Conservation (phyloP, 345 rosid genomes). For the Corchorus capsularis region DNA sequence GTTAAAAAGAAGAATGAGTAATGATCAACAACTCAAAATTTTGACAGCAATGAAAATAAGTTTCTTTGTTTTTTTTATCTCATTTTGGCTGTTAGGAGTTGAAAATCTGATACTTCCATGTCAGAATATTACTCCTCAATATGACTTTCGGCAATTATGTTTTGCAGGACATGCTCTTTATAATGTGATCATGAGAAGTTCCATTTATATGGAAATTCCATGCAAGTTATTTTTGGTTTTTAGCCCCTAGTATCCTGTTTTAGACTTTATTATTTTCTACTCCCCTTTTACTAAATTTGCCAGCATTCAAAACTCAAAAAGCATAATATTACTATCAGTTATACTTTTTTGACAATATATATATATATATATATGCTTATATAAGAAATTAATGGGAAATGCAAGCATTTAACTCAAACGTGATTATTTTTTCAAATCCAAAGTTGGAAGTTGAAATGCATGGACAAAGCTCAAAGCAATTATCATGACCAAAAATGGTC, state of each 20-base stretch:
- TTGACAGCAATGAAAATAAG: background rate
- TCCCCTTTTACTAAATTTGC: constrained; percentile 4
- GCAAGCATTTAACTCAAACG: background rate
- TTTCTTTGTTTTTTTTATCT: background rate
- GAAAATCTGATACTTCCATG: background rate
- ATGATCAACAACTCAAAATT: background rate
- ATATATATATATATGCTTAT: background rate
- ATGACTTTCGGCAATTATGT: constrained; percentile 13
- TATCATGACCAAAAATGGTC: background rate
- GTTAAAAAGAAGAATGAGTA: background rate
- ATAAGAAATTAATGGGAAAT: background rate
- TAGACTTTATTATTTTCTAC: constrained; percentile 1
- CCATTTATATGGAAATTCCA: background rate
- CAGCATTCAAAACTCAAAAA: background rate
- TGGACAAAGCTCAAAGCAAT: background rate
- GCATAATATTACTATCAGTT: background rate
- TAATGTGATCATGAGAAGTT: background rate
- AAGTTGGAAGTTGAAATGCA: background rate
- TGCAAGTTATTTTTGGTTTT: background rate
- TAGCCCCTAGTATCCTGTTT: constrained; percentile 5
- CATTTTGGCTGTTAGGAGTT: background rate
- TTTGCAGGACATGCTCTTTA: background rate
- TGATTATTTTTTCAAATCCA: background rate
- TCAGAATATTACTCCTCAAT: background rate
- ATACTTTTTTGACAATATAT: constrained; percentile 3